A percentile compares a stretch with the other conserved stretches of the same genome.
These are phyloP conservation scores for Pittosporum tobira DNA, from an alignment of 129 eudicot species.

Conservation along the genomic window DNA sequence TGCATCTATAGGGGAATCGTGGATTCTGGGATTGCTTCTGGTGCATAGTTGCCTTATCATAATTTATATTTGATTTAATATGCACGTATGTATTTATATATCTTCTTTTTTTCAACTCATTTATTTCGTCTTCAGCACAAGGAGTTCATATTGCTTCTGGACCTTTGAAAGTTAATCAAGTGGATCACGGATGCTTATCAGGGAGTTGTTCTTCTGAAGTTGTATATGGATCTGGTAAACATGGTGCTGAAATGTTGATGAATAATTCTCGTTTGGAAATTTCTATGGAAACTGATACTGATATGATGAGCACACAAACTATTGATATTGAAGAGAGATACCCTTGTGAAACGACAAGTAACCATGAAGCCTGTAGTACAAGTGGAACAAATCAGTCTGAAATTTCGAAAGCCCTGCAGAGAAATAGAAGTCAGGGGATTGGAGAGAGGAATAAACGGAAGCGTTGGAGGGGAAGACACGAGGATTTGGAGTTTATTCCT, in stretches of 20 bases:
- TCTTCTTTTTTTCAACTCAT: not conserved
- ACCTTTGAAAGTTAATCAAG: constrained; percentile 20
- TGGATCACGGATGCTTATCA: constrained; percentile 39
- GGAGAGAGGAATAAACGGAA: constrained; percentile 75
- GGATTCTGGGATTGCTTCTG: constrained; percentile 32
- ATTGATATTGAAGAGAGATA: constrained; percentile 47
- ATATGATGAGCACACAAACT: constrained; percentile 26
- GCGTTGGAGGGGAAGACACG: constrained; percentile 91
- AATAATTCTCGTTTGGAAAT: constrained; percentile 30
- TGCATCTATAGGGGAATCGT: constrained; percentile 93
- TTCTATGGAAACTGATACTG: constrained; percentile 41
- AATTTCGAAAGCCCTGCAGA: constrained; percentile 39
- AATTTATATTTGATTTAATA: not conserved
- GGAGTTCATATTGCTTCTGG: constrained; percentile 25
- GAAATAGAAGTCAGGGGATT: constrained; percentile 42
- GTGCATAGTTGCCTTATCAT: constrained; percentile 14
- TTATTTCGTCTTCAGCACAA: constrained; percentile 16
- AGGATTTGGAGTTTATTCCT: constrained; percentile 22
- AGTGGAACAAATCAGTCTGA: constrained; percentile 47
- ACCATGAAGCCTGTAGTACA: constrained; percentile 85
- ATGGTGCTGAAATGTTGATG: constrained; percentile 33
- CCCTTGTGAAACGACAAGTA: constrained; percentile 32
- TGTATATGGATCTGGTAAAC: constrained; percentile 28
- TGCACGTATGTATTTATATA: not conserved
- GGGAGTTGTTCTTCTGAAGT: constrained; percentile 38